Evolutionary conservation across 768 basidiomycete genomes (phyloP).

Genomic region (Austroboletus festivus): DNA sequence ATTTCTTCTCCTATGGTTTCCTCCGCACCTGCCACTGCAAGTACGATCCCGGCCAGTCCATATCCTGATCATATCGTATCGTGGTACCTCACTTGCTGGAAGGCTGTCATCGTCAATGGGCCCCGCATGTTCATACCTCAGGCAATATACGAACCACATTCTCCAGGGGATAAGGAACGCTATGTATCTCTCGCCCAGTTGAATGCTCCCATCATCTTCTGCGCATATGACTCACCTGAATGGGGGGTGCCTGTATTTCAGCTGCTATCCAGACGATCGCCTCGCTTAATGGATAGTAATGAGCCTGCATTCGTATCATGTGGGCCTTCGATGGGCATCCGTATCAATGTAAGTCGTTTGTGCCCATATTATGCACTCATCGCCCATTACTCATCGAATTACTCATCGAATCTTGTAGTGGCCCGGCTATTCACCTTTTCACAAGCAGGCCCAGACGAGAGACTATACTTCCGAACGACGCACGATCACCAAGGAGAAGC

Average conservation of each 20-base stretch:
- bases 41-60: neutral
- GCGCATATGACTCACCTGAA: constrained; percentile 46
- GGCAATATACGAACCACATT: constrained; percentile 65
- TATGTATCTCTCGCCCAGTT: constrained; percentile 66
- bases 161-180: constrained; percentile 63
- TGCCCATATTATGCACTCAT: too few relatives aligned
- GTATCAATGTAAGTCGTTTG: constrained; percentile 54
- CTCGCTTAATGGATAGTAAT: constrained; percentile 49
- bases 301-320: constrained; percentile 61
- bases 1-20: neutral
- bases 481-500: constrained; percentile 63
- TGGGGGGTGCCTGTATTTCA: constrained; percentile 59
- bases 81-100: neutral
- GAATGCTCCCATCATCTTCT: constrained; percentile 59
- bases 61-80: neutral
- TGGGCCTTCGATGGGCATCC: constrained; percentile 70
- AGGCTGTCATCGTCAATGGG: constrained; percentile 21
- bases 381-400: neutral
- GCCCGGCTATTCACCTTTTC: constrained; percentile 72
- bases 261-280: constrained; percentile 53
- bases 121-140: constrained; percentile 59
- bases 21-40: neutral
- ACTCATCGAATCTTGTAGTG: constrained; percentile 44
- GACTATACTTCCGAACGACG: constrained; percentile 67
- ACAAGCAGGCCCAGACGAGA: constrained; percentile 66